phyloP scores from a whole-genome alignment of 192 early-diverging fungal species.

The Dispira simplex region DNA sequence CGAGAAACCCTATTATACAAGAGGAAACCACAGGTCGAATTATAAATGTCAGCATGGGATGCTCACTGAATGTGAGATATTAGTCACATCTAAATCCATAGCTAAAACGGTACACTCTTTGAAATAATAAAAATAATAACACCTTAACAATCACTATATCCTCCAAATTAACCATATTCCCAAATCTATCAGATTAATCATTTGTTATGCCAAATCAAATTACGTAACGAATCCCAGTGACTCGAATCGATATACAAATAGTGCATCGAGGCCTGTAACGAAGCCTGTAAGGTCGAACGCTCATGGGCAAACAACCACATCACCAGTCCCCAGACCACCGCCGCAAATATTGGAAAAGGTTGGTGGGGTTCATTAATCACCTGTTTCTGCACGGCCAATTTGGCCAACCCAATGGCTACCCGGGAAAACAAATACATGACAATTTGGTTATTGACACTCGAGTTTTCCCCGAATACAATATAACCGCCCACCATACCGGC shows the following conservation, averaged over 20 bases:
- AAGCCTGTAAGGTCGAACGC: slow-evolving; percentile 73
- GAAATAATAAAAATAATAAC: too few species aligned
- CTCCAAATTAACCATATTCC: not conserved
- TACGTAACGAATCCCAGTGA: slow-evolving; percentile 55
- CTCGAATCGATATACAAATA: slow-evolving; percentile 88
- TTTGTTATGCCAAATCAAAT: slow-evolving; percentile 75
- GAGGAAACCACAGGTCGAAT: too few species aligned
- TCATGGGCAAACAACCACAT: slow-evolving; percentile 93
- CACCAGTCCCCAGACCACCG: slow-evolving; percentile 82
- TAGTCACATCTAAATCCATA: too few species aligned
- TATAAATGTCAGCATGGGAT: too few species aligned
- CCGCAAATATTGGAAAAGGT: slow-evolving; percentile 86
- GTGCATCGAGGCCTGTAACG: slow-evolving; percentile 87
- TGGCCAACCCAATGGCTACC: slow-evolving; percentile 73
- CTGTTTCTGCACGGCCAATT: slow-evolving; percentile 54
- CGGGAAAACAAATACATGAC: slow-evolving; percentile 89
- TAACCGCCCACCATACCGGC: slow-evolving; percentile 87
- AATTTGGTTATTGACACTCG: slow-evolving; percentile 95
- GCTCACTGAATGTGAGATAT: too few species aligned
- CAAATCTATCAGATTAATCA: slow-evolving; percentile 14
- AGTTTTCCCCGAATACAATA: slow-evolving; percentile 89
- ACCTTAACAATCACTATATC: too few species aligned
- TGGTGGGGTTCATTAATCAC: slow-evolving; percentile 55
- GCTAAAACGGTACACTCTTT: too few species aligned
- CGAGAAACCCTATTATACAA: too few species aligned